Base-by-base conservation (phyloP, 768 basidiomycete species). In the Podaxis sp. region DNA sequence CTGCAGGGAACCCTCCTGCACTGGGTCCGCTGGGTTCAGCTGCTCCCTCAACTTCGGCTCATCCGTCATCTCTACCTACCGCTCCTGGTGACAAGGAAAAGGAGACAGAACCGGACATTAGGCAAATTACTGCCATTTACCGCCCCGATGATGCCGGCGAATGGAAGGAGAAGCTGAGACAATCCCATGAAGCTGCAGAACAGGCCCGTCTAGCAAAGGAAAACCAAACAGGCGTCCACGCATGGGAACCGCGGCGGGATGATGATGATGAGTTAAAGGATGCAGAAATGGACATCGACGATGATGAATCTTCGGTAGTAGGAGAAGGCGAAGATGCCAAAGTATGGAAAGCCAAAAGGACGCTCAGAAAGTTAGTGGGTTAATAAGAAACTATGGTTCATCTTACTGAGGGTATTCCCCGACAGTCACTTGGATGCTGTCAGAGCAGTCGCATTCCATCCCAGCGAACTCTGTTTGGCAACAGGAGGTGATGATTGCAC, bases 401-500 rank as follows among this genome's bases (percentile, higher is more conserved):
- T 51, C 37, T 63, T 51, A 65, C 47, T 58, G 63, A 67, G 66
- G 55, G 66, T 57, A 56, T 51, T 51, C 41, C 37, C 51, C 46
- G 52, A n/a, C 60, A 96, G 94, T 73, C 97, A 99, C 74, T 79
- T 99, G 64, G 96, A 98, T 73, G 88, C 93, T 13, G 94, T 97
- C 43, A 87, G 96, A 57, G 89, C 93, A 6, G 79, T 98, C 24
- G 88, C 92, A 0, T 96, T 97, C 82, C 93, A 94, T 70, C 92
- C 92, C 1, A 89, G 79, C 38, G 92, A 93, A 66, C 76, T 94
- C 49, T 89, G 89, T 69, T 77, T 98, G 58, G 95, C 91, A n/a
- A 94, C 91, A 51, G 97, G 90, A 24, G 93, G 95, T 29, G 96
- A 98, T 71, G 97, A 99, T 71, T 92, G 86, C 72, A 95, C 94